phyloP scores from a whole-genome alignment of 345 rosid species.

The Hibiscus syriacus region DNA sequence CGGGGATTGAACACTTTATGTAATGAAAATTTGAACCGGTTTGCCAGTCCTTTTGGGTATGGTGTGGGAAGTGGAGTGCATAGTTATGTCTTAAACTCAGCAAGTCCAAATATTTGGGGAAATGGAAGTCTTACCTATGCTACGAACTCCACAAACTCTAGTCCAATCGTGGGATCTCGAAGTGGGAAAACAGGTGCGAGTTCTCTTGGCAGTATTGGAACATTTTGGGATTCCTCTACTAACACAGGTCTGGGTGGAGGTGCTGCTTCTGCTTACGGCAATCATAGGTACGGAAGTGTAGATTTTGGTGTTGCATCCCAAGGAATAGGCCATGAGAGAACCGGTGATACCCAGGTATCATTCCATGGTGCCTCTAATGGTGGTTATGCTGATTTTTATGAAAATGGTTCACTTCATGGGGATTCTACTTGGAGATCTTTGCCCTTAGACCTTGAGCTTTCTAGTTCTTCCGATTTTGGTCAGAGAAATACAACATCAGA shows the following conservation, averaged over 20 bases:
- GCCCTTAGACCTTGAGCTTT: slow-evolving; percentile 30
- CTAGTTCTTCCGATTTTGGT: slow-evolving; percentile 44
- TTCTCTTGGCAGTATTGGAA: slow-evolving; percentile 51
- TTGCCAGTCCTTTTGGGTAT: slow-evolving; percentile 31
- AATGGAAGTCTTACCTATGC: slow-evolving; percentile 35
- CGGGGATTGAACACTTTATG: slow-evolving; percentile 47
- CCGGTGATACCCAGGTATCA: not conserved
- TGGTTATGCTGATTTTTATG: slow-evolving; percentile 12
- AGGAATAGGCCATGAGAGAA: slow-evolving; percentile 41
- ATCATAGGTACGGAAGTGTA: slow-evolving; percentile 26
- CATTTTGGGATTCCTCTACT: slow-evolving; percentile 48
- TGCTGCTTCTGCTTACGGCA: slow-evolving; percentile 23
- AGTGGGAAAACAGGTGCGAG: slow-evolving; percentile 45
- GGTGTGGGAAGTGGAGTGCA: slow-evolving; percentile 27
- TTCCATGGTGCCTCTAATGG: slow-evolving; percentile 19
- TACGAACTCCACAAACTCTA: slow-evolving; percentile 38
- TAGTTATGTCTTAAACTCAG: slow-evolving; percentile 37
- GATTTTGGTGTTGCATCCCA: slow-evolving; percentile 31
- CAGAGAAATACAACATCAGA: slow-evolving; percentile 43
- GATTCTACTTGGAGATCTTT: slow-evolving; percentile 46
- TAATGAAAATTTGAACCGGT: slow-evolving; percentile 40
- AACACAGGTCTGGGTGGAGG: slow-evolving; percentile 30
- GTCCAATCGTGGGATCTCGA: slow-evolving; percentile 28
- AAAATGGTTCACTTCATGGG: slow-evolving; percentile 28
- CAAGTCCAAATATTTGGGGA: slow-evolving; percentile 61